Base-by-base conservation (phyloP, 257 asterid species). In the Haberlea rhodopensis region DNA sequence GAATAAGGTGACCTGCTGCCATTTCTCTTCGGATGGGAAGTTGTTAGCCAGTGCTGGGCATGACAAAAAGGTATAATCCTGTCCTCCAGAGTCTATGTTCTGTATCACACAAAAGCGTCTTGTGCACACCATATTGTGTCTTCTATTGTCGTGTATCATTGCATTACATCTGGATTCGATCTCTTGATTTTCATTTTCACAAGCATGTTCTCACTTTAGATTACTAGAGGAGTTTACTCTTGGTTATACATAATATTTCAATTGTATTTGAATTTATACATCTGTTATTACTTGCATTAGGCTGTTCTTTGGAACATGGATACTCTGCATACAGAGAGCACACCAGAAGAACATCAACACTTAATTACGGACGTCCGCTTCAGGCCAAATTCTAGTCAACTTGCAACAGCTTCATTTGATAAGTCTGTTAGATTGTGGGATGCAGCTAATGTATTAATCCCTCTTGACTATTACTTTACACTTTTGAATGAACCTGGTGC, bases 281-380 rank as follows among this genome's bases (percentile, higher is more conserved):
- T 37, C 31, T 52, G 52, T 19, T 56, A 11, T 56, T 62, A 28
- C 53, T 57, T 74, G 58, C 57, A 27, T 69, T 72, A 91, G 98
- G 96, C 95, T 78, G 95, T 91, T 59, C 87, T 91, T 66, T 91
- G 98, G 98, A 91, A 88, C 77, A 85, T 89, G 96, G 95, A 91
- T 59, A 91, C 98, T 66, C 84, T 86, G 76, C 87, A 83, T 75
- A 83, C 85, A 51, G 94, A 86, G 75, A 70, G 59, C 66, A 80
- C 89, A 4, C 78, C 80, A 28, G 96, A 86, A 73, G 98, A 91
- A 57, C 98, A 91, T 76, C 90, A 88, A 63, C 65, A 70, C 74
- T 69, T 87, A 71, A 86, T 91, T 73, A 85, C 96, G 4, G 98
- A 91, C 78, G 84, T 91, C 71, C 95, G 98, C 57, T 91, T 91